These are phyloP conservation scores for Jamesozyma gamospora DNA, from an alignment of 805 yeast species.

Conservation along the genomic window DNA sequence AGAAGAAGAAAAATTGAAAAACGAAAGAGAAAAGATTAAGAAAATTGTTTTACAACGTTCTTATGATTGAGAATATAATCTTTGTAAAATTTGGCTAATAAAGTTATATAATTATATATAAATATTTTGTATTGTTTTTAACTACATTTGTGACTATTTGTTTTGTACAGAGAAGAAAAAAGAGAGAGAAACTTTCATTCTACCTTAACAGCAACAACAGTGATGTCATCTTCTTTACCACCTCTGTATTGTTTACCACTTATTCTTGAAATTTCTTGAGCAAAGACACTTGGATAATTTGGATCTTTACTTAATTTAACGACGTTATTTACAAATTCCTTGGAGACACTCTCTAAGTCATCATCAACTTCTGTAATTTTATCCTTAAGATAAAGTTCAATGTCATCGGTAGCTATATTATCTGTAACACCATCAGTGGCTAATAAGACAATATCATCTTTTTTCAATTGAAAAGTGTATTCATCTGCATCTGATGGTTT, in stretches of 20 bases:
- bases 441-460: conserved; percentile 68
- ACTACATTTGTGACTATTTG: neutral
- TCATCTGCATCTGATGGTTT: conserved; percentile 59
- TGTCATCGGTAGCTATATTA: conserved; percentile 64
- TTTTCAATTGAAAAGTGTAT: conserved; percentile 52
- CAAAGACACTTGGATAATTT: conserved; percentile 72
- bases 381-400: conserved; percentile 58
- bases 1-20: conserved; percentile 40
- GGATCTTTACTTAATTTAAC: conserved; percentile 62
- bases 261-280: conserved; percentile 41
- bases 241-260: conserved; percentile 47
- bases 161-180: too few species aligned
- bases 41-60: conserved; percentile 38
- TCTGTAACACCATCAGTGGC: conserved; percentile 95
- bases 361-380: conserved; percentile 15
- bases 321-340: conserved; percentile 54
- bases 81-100: neutral
- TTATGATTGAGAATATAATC: conserved; percentile 22
- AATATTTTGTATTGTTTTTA: too few species aligned
- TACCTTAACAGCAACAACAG: conserved; percentile 67
- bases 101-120: neutral
- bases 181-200: conserved; percentile 11
- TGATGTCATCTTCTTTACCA: conserved; percentile 93
- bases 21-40: conserved; percentile 49
- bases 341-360: conserved; percentile 40